Evolutionary conservation across 2,329 filamentous ascomycete species (phyloP).

Genomic region (Aaosphaeria arxii): DNA sequence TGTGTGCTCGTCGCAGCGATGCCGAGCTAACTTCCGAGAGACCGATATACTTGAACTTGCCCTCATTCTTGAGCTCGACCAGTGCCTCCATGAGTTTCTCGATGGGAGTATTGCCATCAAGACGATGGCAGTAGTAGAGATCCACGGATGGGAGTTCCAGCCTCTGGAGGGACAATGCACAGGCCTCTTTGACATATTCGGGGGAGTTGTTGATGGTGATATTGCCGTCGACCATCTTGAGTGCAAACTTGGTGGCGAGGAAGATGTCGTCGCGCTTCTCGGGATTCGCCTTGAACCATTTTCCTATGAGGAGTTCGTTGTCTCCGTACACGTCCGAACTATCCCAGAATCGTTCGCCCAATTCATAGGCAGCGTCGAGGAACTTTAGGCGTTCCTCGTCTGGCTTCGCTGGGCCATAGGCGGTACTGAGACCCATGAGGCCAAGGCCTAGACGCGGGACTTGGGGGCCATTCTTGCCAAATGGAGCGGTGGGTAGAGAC

Average conservation of each 20-base stretch:
- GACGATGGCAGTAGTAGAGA: constrained; percentile 44
- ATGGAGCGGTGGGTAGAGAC: constrained; percentile 39
- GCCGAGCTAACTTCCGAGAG: constrained; percentile 45
- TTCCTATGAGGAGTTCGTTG: constrained; percentile 32
- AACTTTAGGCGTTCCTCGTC: constrained; percentile 6
- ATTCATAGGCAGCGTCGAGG: constrained; percentile 51
- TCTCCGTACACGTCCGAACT: constrained; percentile 31
- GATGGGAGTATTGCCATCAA: constrained; percentile 44
- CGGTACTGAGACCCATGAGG: constrained; percentile 44
- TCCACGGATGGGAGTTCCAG: constrained; percentile 45
- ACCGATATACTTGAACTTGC: constrained; percentile 50
- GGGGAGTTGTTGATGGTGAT: constrained; percentile 36
- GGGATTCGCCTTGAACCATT: constrained; percentile 35
- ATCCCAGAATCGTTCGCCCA: constrained; percentile 43
- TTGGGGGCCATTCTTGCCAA: constrained; percentile 50
- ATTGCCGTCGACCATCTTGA: constrained; percentile 45
- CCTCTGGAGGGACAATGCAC: constrained; percentile 38
- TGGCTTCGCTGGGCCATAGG: constrained; percentile 5
- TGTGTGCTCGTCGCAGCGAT: constrained; percentile 48
- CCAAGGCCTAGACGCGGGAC: constrained; percentile 52
- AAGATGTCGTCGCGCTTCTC: constrained; percentile 48
- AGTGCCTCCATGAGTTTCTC: constrained; percentile 51
- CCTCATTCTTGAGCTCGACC: constrained; percentile 55
- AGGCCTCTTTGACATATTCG: constrained; percentile 40
- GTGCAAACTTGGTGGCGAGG: constrained; percentile 35